Percentiles rank a stretch among this genome's conserved stretches.
phyloP scores from a whole-genome alignment of 805 yeast genomes.

The Starmerella khaoyaiensis region DNA sequence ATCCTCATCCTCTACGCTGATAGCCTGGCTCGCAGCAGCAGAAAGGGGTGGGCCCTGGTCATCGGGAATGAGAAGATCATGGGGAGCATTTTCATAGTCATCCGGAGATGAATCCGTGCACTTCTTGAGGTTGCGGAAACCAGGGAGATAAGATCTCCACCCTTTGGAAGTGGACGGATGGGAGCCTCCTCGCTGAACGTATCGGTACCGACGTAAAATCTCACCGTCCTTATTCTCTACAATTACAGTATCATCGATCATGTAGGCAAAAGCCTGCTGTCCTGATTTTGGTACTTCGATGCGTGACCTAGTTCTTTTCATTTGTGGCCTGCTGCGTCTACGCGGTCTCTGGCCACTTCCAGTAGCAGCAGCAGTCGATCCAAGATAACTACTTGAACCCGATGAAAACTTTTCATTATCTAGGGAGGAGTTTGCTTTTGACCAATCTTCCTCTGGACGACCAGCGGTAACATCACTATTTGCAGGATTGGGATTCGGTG shows the following conservation, averaged over 20 bases:
- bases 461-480: too few species aligned
- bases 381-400: too few species aligned
- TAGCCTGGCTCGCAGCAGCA: slow-evolving; percentile 7
- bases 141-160: not conserved
- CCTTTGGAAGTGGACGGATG: not conserved
- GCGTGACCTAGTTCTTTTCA: slow-evolving; percentile 3
- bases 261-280: slow-evolving; percentile 43
- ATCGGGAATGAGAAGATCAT: slow-evolving; percentile 22
- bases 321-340: slow-evolving; percentile 9
- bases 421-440: too few species aligned
- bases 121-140: not conserved
- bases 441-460: too few species aligned
- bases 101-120: slow-evolving; percentile 4
- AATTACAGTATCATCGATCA: slow-evolving; percentile 60
- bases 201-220: slow-evolving; percentile 65
- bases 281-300: slow-evolving; percentile 12
- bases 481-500: slow-evolving; percentile 5
- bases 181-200: slow-evolving; percentile 40
- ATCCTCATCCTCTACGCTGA: slow-evolving; percentile 21
- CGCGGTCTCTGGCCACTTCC: slow-evolving; percentile 12
- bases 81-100: slow-evolving; percentile 19
- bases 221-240: slow-evolving; percentile 92
- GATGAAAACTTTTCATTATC: too few species aligned
- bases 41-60: slow-evolving; percentile 12
- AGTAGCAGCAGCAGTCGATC: too few species aligned